Conservation (phyloP, 164 flowering plant genomes). For the Warburgia ugandensis region DNA sequence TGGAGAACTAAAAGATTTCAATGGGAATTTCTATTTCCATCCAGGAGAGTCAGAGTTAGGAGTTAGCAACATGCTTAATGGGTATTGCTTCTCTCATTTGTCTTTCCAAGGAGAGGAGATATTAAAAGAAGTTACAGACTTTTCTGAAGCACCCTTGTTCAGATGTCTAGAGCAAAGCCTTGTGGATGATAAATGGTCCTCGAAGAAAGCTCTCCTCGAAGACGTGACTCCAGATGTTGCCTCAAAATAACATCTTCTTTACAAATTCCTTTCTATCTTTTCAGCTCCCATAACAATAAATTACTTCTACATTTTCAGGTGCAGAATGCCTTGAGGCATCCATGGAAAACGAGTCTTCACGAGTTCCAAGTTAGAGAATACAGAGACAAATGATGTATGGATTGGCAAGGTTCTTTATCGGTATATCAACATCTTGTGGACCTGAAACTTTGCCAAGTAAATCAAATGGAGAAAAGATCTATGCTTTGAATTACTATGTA, state of each 20-base stretch:
- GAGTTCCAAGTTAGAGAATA: constrained; percentile 4
- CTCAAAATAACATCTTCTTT: background rate
- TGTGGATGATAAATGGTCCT: constrained; percentile 9
- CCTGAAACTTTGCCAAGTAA: background rate
- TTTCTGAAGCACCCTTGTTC: constrained; percentile 3
- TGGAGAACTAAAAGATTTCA: constrained; percentile 9
- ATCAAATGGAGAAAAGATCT: background rate
- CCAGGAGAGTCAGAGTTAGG: constrained; percentile 15
- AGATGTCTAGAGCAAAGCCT: constrained; percentile 1
- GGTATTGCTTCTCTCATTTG: constrained; percentile 15
- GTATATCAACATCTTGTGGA: background rate
- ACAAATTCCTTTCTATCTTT: background rate
- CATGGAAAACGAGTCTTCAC: constrained; percentile 6
- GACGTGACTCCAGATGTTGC: background rate
- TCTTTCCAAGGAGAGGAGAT: constrained; percentile 21
- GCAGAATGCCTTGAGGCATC: background rate
- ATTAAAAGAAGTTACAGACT: constrained; percentile 15
- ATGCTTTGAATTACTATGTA: background rate
- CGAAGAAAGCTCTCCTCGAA: constrained; percentile 9
- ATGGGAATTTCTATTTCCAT: constrained; percentile 18
- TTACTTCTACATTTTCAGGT: background rate
- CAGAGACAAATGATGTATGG: constrained; percentile 9
- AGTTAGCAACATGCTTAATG: constrained; percentile 13
- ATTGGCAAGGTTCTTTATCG: constrained; percentile 1
- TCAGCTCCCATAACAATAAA: background rate